Evolutionary conservation across 176 grass and related monocot genomes (phyloP).

Genomic region (Canna indica): DNA sequence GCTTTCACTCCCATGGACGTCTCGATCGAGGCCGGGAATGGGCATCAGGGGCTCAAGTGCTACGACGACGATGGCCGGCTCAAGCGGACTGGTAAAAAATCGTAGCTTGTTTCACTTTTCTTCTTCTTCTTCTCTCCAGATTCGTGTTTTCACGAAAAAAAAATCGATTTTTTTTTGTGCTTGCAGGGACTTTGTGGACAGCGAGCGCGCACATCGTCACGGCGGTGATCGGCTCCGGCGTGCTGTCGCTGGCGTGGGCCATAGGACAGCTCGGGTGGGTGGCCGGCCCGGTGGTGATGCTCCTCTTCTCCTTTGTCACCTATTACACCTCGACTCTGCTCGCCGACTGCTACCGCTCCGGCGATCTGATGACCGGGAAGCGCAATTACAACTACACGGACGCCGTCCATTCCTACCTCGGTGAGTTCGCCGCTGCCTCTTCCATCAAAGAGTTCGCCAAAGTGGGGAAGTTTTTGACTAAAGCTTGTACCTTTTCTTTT

Average conservation of each 20-base stretch:
- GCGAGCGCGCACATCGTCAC: constrained; percentile 86
- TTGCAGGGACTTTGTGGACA: constrained; percentile 74
- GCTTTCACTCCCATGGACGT: constrained; percentile 34
- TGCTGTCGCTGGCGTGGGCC: constrained; percentile 85
- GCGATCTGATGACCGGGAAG: constrained; percentile 57
- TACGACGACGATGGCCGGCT: constrained; percentile 64
- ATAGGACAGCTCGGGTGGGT: constrained; percentile 94
- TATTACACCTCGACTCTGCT: constrained; percentile 70
- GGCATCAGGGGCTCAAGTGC: constrained; percentile 14
- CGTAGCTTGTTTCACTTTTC: neutral
- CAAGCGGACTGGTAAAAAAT: constrained; percentile 27
- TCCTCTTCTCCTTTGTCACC: constrained; percentile 75
- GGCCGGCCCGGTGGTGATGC: constrained; percentile 62
- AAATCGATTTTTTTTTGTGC: neutral
- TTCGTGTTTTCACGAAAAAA: too few relatives aligned
- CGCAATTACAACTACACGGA: constrained; percentile 88
- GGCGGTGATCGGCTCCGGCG: constrained; percentile 88
- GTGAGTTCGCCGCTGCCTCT: constrained; percentile 26
- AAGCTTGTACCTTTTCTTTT: neutral
- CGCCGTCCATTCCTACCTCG: constrained; percentile 72
- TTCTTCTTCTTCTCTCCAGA: neutral
- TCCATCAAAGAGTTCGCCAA: too few relatives aligned
- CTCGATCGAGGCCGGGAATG: constrained; percentile 32
- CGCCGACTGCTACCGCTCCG: constrained; percentile 88
- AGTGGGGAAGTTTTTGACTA: neutral